Evolutionary conservation across 805 yeast species (phyloP), one percentile per base, ranked within the genome.

Genomic region (Suhomyces pyralidae): DNA sequence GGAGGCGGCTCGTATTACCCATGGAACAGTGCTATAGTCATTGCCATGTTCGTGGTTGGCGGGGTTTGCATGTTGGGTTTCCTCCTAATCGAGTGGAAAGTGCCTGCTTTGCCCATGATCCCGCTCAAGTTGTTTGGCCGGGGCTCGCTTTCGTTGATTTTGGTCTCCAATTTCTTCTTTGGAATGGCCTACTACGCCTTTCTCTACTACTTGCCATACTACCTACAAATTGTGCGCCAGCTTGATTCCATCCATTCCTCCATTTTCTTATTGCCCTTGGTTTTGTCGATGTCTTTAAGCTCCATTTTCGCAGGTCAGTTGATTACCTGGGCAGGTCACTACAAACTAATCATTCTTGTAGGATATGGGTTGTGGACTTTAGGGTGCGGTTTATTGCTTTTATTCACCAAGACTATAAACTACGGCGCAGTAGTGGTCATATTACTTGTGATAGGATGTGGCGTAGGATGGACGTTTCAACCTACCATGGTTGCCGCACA

Each of bases 51-150:
- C 38, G 36, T 52, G 1, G 40, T 58, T 14, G 63, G 63, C 12
- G 69, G 68, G 1, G 48, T 57, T 8, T 55, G 62, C 48, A 55
- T 65, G 22, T 42, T 61, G 3, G 58, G 48, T 0, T 68, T 68
- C 42, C 40, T 64, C 7, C 10, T 65, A 12, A 57, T 67, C n/a
- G 73, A 68, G 49, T 61, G 67, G 61, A 68, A 61, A 36, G 46
- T 66, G 7, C 64, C 71, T 7, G 57, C 59, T 46, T 53, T 68
- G 19, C 73, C 73, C 20, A 68, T 68, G 72, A 64, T 68, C 19
- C 72, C 73, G n/a, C 56, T 68, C 28, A 45, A 52, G 9, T 49
- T 66, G 28, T 67, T 68, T 54, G 56, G 57, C 32, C 56, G 57
- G 25, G 49, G 52, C n/a, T 57, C 65, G 20, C 55, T 68, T 44